A percentile compares a stretch with the other conserved stretches of the same genome.
These are phyloP conservation scores for Saraca asoca DNA, from an alignment of 331 rosid species.

Conservation along the genomic window DNA sequence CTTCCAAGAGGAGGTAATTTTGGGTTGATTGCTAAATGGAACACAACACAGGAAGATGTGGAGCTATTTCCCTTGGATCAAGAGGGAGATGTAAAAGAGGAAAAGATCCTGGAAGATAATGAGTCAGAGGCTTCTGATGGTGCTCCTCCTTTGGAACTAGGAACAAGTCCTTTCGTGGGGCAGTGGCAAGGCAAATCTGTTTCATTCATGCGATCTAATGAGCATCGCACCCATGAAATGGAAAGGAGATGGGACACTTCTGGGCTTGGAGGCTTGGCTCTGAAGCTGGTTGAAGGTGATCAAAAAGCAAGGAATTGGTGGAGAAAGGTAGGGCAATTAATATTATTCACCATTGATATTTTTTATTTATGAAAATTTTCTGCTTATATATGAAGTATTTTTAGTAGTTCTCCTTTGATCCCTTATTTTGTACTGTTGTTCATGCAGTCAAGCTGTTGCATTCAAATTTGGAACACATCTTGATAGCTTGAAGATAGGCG, in stretches of 20 bases:
- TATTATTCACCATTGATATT: neutral
- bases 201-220: conserved; percentile 77
- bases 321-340: conserved; percentile 65
- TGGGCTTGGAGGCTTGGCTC: conserved; percentile 73
- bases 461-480: neutral
- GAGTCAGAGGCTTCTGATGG: conserved; percentile 30
- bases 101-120: conserved; percentile 25
- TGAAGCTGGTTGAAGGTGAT: conserved; percentile 83
- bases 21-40: conserved; percentile 64
- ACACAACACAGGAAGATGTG: conserved; percentile 48
- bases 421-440: neutral
- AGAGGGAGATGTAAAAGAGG: conserved; percentile 20
- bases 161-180: conserved; percentile 81
- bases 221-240: conserved; percentile 53
- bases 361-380: neutral
- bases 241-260: conserved; percentile 70
- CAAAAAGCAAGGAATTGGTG: conserved; percentile 88
- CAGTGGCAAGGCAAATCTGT: conserved; percentile 81
- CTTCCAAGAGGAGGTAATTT: conserved; percentile 61
- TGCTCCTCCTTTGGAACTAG: conserved; percentile 42
- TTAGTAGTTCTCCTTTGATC: neutral
- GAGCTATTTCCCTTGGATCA: conserved; percentile 45
- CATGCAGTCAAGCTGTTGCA: neutral
- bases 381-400: neutral
- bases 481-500: neutral